Conservation (phyloP, 1,139 yeast species). For the Candida anutae region DNA sequence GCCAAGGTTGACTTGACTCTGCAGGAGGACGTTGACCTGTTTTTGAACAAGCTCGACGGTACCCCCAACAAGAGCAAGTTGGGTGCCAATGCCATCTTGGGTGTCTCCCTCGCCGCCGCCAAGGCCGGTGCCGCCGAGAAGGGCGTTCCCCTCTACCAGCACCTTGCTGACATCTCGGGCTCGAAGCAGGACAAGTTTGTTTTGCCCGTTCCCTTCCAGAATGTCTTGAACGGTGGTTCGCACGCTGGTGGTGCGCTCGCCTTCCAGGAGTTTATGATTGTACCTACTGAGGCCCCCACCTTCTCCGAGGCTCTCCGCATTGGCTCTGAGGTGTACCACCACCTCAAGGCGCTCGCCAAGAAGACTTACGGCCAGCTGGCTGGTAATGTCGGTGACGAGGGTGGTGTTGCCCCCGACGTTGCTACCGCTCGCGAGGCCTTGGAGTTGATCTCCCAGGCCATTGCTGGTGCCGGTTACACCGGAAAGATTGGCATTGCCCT, state of each 20-base stretch:
- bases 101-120: constrained; percentile 89
- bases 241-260: constrained; percentile 99
- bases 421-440: constrained; percentile 91
- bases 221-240: constrained; percentile 97
- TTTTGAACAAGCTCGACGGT: constrained; percentile 76
- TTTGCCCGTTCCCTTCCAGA: constrained; percentile 93
- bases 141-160: constrained; percentile 78
- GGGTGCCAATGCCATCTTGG: constrained; percentile 94
- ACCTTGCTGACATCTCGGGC: constrained; percentile 66
- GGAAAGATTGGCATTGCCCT: constrained; percentile 86
- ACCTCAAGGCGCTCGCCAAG: constrained; percentile 83
- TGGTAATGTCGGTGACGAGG: constrained; percentile 99
- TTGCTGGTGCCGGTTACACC: constrained; percentile 86
- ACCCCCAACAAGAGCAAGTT: constrained; percentile 89
- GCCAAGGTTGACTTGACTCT: constrained; percentile 68
- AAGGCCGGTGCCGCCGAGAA: constrained; percentile 94
- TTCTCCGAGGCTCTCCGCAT: constrained; percentile 92
- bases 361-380: constrained; percentile 93
- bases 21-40: constrained; percentile 74
- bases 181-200: constrained; percentile 55
- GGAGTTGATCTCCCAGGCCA: constrained; percentile 82
- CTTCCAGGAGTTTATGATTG: constrained; percentile 98
- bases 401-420: constrained; percentile 98
- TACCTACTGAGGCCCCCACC: constrained; percentile 78
- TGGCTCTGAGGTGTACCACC: constrained; percentile 95